These are phyloP conservation scores for Picea sitchensis DNA, from an alignment of 75 land plant genomes.

Conservation along the genomic window DNA sequence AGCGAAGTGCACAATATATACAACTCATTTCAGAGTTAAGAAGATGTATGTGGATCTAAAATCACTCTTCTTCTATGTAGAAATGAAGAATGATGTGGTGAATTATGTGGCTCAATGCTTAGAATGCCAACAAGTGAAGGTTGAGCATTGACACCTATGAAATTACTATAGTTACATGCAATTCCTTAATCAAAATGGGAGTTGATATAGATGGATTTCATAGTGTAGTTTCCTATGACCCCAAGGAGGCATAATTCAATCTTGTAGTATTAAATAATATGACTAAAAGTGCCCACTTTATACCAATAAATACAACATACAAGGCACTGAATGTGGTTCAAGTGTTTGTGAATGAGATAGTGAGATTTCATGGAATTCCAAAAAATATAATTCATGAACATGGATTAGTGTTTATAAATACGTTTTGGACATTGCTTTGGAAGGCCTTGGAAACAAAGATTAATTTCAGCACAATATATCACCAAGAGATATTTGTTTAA, in stretches of 20 bases:
- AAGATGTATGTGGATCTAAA: too few species aligned
- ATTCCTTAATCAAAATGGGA: too few species aligned
- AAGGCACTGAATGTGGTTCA: neutral
- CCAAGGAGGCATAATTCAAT: neutral
- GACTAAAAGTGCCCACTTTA: constrained; percentile 8
- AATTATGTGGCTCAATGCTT: too few species aligned
- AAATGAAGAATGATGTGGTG: too few species aligned
- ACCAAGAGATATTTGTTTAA: constrained; percentile 9
- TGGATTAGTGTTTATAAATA: neutral
- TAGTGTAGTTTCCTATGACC: too few species aligned
- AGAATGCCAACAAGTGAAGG: too few species aligned
- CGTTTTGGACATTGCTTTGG: neutral
- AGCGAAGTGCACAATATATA: too few species aligned
- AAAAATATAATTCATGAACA: neutral
- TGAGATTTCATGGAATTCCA: neutral
- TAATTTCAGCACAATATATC: neutral
- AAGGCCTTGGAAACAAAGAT: neutral
- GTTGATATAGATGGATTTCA: too few species aligned
- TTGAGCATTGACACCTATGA: too few species aligned
- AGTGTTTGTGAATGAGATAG: constrained; percentile 2
- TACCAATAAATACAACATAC: neutral
- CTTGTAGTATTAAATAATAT: constrained; percentile 1
- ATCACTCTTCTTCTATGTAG: too few species aligned
- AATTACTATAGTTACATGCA: too few species aligned
- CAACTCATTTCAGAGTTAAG: too few species aligned